These are phyloP conservation scores for Ophiostoma sp. DNA, from an alignment of 2,329 filamentous ascomycete genomes.

Conservation along the genomic window DNA sequence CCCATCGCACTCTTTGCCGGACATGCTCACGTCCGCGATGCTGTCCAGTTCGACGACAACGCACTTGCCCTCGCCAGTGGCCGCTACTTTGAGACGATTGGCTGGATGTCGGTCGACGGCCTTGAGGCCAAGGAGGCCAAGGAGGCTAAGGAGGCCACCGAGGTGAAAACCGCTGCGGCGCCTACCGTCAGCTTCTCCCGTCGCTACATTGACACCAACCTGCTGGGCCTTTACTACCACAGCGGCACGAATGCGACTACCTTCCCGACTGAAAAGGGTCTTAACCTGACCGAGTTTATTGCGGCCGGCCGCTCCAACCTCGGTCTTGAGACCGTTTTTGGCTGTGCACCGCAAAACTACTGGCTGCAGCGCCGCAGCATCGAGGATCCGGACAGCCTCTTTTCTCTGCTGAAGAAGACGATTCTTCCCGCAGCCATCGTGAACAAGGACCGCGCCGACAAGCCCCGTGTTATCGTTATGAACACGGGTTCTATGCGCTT, in stretches of 20 bases:
- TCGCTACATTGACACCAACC: constrained; percentile 89
- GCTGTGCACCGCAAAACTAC: constrained; percentile 74
- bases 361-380: constrained; percentile 80
- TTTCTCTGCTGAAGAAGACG: constrained; percentile 69
- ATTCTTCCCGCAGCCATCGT: constrained; percentile 64
- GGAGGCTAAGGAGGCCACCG: constrained; percentile 27
- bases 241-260: constrained; percentile 63
- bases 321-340: constrained; percentile 65
- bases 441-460: constrained; percentile 43
- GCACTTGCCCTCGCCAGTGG: constrained; percentile 80
- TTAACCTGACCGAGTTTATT: constrained; percentile 66
- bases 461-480: constrained; percentile 65
- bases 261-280: constrained; percentile 71
- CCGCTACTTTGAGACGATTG: constrained; percentile 90
- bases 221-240: constrained; percentile 78
- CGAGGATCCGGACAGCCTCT: constrained; percentile 68
- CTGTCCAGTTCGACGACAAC: constrained; percentile 69
- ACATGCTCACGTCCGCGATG: constrained; percentile 84
- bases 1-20: constrained; percentile 91
- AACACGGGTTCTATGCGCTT: constrained; percentile 93
- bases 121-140: constrained; percentile 35
- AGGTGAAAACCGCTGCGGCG: not conserved
- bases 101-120: constrained; percentile 82
- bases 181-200: constrained; percentile 53
- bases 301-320: constrained; percentile 62